Evolutionary conservation across 495 filamentous ascomycete species (phyloP), one percentile per base, ranked within the genome.

Genomic region (Trichoderma erinaceum): DNA sequence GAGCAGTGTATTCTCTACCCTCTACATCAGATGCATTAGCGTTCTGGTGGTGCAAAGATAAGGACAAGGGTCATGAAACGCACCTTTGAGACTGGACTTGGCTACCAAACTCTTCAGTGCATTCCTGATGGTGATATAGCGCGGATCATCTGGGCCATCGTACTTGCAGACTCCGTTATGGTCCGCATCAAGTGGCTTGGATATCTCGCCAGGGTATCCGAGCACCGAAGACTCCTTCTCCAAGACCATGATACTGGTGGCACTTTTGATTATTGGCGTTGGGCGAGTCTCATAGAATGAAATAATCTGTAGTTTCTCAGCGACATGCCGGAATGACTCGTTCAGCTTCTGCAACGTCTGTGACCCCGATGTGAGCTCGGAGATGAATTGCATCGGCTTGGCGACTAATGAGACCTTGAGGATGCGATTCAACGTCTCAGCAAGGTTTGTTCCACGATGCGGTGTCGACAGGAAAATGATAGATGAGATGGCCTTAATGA

Each of bases 161-260:
- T 75, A 85, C 68, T 85, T 85, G 75, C 82, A 84, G 41, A 85
- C 75, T 3, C 73, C 73, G 50, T 79, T 78, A 66, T 86, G 83
- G 66, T 84, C 76, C 0, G 83, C 83, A 68, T 82, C 69, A 1
- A 86, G 66, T 1, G 77, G 68, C n/a, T 69, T 73, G 0, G 75
- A 75, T 3, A 74, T 72, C 69, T 84, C 82, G 3, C 74, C 75
- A 5, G 73, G 72, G 68, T 82, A 83, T 18, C 81, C 82, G 16
- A 84, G 72, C 5, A 78, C 70, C 1, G 83, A 78, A 0, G 82
- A 83, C 6, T 82, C 77, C 46, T 75, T 78, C 3, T 81, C 78
- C 16, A 84, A 70, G 27, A 84, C 73, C 66, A 83, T 72, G 18
- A 52, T 52, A 1, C 70, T 72, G 50, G 21, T 7, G 0, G 66